Evolutionary conservation across 2,329 filamentous ascomycete genomes (phyloP), one percentile per base, ranked within the genome.

Genomic region (Shiraia sp.): DNA sequence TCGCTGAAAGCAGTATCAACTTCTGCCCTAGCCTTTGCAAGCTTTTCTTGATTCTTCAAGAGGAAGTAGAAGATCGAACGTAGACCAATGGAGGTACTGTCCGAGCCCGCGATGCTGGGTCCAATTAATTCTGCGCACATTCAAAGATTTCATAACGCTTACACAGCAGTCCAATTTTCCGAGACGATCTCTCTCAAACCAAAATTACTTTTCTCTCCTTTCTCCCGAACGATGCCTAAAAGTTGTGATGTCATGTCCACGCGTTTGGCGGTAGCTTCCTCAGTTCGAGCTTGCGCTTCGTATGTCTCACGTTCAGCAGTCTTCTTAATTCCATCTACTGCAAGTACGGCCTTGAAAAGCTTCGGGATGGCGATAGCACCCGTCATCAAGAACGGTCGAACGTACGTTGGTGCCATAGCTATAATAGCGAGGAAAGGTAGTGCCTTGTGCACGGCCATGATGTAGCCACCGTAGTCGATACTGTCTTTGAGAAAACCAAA

Each of bases 41-140:
- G 37, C 12, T 42, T 42, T 6, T 40, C 30, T 1, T 65, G 65
- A 36, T 68, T 51, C 35, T 63, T 67, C 27, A 74, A 59, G 3
- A 70, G 51, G 42, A 69, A 60, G 48, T 72, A 75, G 14, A 74
- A 55, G n/a, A 71, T 52, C 6, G 59, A 50, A 4, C 62, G 56
- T 9, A 72, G 45, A 6, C 55, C 47, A 9, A 67, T 61, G 6
- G 64, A 63, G 0, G 68, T 72, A 4, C 69, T 72, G 23, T 70
- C 68, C 9, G 59, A 45, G 10, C 69, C 68, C 3, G 66, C 69
- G 32, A 66, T 64, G 23, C 64, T 49, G 41, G 7, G 32, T 57
- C 15, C 3, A 9, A 10, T 24, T 10, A 27, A 3, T 9, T 12
- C n/a, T 6, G 6, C 16, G 14, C 12, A 10, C 4, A 13, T 10